A percentile compares a stretch with the other conserved stretches of the same genome.
phyloP scores from a whole-genome alignment of 257 asterid species.

The Solanum paucissectum region DNA sequence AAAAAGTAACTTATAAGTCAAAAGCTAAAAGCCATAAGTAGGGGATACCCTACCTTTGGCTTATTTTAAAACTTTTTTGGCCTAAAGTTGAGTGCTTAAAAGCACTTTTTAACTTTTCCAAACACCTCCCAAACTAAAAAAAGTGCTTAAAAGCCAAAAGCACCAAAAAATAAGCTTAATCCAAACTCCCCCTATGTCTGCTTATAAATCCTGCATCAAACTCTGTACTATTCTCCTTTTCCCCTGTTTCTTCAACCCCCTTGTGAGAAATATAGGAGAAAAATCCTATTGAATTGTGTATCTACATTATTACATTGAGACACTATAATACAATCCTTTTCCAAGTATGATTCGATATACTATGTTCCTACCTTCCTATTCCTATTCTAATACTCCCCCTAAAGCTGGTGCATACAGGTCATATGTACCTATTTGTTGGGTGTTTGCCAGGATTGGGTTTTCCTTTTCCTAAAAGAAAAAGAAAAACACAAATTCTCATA shows the following conservation, averaged over 20 bases:
- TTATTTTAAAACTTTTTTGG: too few species aligned
- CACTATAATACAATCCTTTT: not conserved
- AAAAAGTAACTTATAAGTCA: not conserved
- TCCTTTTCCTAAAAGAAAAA: not conserved
- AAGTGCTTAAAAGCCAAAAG: too few species aligned
- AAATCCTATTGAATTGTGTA: too few species aligned
- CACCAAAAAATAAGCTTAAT: too few species aligned
- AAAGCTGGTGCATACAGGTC: not conserved
- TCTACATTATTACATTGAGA: too few species aligned
- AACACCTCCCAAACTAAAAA: too few species aligned
- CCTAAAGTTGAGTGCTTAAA: too few species aligned
- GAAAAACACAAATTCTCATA: not conserved
- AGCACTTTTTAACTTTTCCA: too few species aligned
- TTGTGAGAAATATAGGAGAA: too few species aligned
- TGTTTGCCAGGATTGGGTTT: not conserved
- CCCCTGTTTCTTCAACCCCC: not conserved
- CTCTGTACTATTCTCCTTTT: not conserved
- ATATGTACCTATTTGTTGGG: not conserved
- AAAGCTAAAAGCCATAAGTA: not conserved
- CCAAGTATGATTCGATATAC: not conserved
- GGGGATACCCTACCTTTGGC: not conserved
- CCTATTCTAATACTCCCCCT: not conserved
- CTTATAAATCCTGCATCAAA: not conserved
- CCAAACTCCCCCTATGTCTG: not conserved
- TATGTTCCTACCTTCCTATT: too few species aligned